phyloP scores from a whole-genome alignment of 768 basidiomycete genomes.

The Pleurotus ostreatus region DNA sequence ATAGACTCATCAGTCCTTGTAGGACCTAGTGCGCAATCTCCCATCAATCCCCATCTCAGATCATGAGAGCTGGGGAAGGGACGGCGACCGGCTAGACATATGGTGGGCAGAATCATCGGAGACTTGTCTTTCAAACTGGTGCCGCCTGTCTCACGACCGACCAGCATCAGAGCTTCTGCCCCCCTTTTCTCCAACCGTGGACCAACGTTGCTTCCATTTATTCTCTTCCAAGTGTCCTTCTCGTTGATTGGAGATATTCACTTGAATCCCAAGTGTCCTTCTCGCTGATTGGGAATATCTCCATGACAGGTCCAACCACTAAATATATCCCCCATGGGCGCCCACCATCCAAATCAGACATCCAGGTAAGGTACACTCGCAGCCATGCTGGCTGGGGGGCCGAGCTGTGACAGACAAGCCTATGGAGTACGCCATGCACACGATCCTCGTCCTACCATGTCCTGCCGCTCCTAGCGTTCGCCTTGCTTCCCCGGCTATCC shows the following conservation, averaged over 20 bases:
- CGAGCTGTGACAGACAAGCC: neutral
- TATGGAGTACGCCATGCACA: neutral
- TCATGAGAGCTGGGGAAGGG: neutral
- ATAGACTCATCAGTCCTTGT: neutral
- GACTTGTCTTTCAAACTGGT: neutral
- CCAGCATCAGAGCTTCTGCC: neutral
- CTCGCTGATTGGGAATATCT: too few species aligned
- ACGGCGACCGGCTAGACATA: neutral
- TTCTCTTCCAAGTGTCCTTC: too few species aligned
- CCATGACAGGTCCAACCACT: too few species aligned
- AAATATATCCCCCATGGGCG: neutral
- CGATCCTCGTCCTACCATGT: neutral
- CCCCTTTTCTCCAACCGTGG: neutral
- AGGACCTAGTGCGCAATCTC: neutral
- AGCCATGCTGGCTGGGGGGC: neutral
- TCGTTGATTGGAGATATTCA: too few species aligned
- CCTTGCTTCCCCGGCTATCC: neutral
- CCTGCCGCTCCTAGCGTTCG: neutral
- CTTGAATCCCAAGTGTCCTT: too few species aligned
- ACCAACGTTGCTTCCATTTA: too few species aligned
- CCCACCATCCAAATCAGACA: neutral
- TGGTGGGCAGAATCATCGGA: neutral
- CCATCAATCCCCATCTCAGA: neutral
- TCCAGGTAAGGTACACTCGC: neutral
- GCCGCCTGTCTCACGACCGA: constrained; percentile 1